A percentile compares a stretch with the other conserved stretches of the same genome.
These are phyloP conservation scores for Linum usitatissimum DNA, from an alignment of 345 rosid genomes.

Conservation along the genomic window DNA sequence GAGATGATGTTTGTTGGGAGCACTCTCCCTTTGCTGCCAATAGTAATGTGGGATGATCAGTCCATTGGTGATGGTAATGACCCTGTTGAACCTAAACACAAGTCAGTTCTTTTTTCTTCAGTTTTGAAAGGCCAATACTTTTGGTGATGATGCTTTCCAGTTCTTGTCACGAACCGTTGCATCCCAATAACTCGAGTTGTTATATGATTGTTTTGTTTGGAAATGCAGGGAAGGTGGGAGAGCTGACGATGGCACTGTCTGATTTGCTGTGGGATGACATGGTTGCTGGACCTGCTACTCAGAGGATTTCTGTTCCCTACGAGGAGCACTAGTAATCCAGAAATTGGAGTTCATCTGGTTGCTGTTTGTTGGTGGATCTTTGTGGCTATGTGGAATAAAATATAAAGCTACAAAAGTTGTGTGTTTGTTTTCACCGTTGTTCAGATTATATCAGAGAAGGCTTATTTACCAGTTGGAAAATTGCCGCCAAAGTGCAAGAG, in stretches of 20 bases:
- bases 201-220: slow-evolving; percentile 2
- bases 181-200: too few relatives aligned
- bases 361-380: too few relatives aligned
- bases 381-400: too few relatives aligned
- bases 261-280: slow-evolving; percentile 63
- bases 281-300: slow-evolving; percentile 40
- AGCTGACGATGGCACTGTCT: slow-evolving; percentile 54
- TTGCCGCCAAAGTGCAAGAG: too few relatives aligned
- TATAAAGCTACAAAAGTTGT: too few relatives aligned
- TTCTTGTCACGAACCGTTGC: too few relatives aligned
- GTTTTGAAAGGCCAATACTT: not conserved
- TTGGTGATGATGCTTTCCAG: not conserved
- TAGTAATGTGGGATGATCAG: slow-evolving; percentile 49
- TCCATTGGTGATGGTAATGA: slow-evolving; percentile 58
- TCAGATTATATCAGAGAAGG: too few relatives aligned
- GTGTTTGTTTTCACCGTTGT: too few relatives aligned
- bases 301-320: slow-evolving; percentile 36
- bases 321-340: slow-evolving; percentile 5
- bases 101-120: not conserved
- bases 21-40: slow-evolving; percentile 53
- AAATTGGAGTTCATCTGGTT: too few relatives aligned
- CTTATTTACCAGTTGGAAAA: too few relatives aligned
- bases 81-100: not conserved
- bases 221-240: slow-evolving; percentile 50
- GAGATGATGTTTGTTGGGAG: slow-evolving; percentile 70